Evolutionary conservation across 495 filamentous ascomycete genomes (phyloP).

Genomic region (Parmelia sp.): DNA sequence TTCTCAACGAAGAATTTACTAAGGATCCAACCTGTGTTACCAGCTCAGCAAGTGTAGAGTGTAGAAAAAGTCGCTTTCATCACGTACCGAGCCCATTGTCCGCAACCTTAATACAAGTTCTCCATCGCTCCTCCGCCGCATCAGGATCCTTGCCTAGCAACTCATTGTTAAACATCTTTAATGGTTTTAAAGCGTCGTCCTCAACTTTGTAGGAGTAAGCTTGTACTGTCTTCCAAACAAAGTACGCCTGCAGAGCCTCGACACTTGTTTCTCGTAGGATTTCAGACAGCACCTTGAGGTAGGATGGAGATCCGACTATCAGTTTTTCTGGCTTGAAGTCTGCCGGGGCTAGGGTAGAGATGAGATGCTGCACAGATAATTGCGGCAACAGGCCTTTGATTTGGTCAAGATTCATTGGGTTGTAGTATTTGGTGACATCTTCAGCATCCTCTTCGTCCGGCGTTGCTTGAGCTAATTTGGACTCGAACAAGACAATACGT

Average conservation of each 20-base stretch:
- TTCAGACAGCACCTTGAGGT: constrained; percentile 45
- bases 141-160: constrained; percentile 56
- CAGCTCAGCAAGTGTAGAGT: background rate
- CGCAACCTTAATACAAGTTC: constrained; percentile 54
- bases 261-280: constrained; percentile 43
- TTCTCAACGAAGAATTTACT: constrained; percentile 65
- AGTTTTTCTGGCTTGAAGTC: constrained; percentile 44
- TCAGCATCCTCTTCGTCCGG: constrained; percentile 52
- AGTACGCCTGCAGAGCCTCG: constrained; percentile 49
- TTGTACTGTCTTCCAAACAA: constrained; percentile 58
- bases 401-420: constrained; percentile 49
- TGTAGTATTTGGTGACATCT: constrained; percentile 57
- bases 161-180: constrained; percentile 52
- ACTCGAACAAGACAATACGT: constrained; percentile 53
- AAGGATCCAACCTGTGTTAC: constrained; percentile 40
- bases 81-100: constrained; percentile 44
- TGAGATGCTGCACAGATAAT: constrained; percentile 47
- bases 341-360: constrained; percentile 47
- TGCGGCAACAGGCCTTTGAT: constrained; percentile 47
- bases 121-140: constrained; percentile 60
- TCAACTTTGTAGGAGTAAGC: constrained; percentile 46
- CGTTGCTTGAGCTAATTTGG: constrained; percentile 51
- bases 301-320: constrained; percentile 53
- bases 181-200: constrained; percentile 51
- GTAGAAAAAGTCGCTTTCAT: background rate